These are phyloP conservation scores for Xylaria polymorpha DNA, from an alignment of 2,329 filamentous ascomycete species.

Conservation along the genomic window DNA sequence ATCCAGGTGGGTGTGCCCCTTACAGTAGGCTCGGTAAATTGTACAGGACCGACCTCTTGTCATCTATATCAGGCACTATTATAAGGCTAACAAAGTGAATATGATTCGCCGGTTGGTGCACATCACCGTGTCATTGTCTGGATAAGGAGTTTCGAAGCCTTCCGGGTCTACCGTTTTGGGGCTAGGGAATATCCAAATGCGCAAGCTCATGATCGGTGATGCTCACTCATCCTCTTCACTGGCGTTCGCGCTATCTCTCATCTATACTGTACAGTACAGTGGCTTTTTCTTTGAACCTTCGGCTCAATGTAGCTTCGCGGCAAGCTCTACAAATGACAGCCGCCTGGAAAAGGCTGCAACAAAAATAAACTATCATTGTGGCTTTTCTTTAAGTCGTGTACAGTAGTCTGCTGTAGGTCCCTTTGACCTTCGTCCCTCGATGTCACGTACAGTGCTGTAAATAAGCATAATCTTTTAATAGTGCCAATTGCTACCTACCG, in stretches of 20 bases:
- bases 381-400: background rate
- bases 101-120: conserved; percentile 1
- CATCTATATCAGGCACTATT: conserved; percentile 1
- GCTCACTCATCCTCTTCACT: background rate
- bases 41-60: background rate
- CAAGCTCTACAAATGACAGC: background rate
- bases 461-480: conserved; percentile 17
- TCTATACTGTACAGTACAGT: background rate
- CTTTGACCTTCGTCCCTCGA: background rate
- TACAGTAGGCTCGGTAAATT: conserved; percentile 10
- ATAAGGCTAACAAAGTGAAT: background rate
- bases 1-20: conserved; percentile 6
- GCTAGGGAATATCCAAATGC: background rate
- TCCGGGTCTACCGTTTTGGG: background rate
- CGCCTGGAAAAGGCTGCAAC: background rate
- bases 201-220: background rate
- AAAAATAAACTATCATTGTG: background rate
- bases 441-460: background rate
- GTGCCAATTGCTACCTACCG: background rate
- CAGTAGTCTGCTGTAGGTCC: too few relatives aligned
- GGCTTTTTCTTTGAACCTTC: background rate
- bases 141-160: conserved; percentile 1
- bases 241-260: background rate
- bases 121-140: conserved; percentile 1
- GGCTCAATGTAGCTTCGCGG: background rate